Base-by-base conservation (phyloP, 179 eudicot species). In the Carnegiea gigantea region DNA sequence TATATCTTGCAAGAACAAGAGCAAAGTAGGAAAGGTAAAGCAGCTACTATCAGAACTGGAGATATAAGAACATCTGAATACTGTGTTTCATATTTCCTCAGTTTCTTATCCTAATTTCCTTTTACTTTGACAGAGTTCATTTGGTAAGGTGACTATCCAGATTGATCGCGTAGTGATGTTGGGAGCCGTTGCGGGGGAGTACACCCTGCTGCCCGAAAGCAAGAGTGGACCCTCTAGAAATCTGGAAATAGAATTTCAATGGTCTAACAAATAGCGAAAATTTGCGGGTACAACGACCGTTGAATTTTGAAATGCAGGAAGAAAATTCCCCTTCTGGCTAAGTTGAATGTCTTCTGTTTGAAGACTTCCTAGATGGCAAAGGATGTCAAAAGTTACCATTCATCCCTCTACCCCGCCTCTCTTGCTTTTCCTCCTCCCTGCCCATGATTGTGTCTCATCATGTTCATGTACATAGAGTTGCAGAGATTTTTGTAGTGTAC, bases 121-220 rank as follows among this genome's bases (percentile, higher is more conserved):
- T 82, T 85, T 20, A 62, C 76, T 70, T 73, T 89, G 79, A 81
- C 99, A 97, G 99, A 90, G 91, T 81, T 95, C 99, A 44, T 95
- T 97, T 38, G 99, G 99, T 54, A 97, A 95, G 85, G 98, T 97
- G 76, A 97, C 99, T 7, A 95, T 97, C 89, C 99, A 95, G 88
- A 97, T 97, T 43, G 99, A 97, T 82, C 92, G 98, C 18, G 99
- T 97, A 23, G 99, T 95, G 73, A 97, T 93, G 97, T 84, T 92
- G 81, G 99, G 99, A 70, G 91, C 99, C 33, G 98, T 93, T 49
- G 93, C 98, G 1, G 99, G 98, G 36, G 98, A 93, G 87, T 97
- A 95, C 87, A 90, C 93, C 4, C 83, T 97, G 80, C 85, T 97
- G 84, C 99, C 99, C 0, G 93, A 92, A 81, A 97, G 99, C 92